Percentiles rank a stretch among this genome's conserved stretches.
These are phyloP conservation scores for Salix koriyanagi DNA, from an alignment of 345 rosid species.

Conservation along the genomic window DNA sequence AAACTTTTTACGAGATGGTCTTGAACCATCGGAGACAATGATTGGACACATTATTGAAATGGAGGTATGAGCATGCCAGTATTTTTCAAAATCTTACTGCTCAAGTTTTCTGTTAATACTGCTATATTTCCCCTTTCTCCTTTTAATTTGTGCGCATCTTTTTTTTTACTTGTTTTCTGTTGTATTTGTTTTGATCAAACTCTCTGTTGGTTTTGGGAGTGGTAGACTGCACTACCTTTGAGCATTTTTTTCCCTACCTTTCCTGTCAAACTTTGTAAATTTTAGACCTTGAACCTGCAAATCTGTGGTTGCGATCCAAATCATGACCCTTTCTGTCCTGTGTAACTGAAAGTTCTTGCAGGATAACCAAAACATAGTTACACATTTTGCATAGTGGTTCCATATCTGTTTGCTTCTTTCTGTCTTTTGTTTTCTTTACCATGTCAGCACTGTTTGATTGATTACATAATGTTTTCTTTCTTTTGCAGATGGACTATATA, in stretches of 20 bases:
- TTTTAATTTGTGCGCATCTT: not conserved
- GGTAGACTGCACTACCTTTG: not conserved
- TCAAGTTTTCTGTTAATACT: not conserved
- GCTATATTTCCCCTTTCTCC: not conserved
- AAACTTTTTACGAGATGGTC: conserved; percentile 78
- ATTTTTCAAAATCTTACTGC: not conserved
- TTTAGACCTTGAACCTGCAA: not conserved
- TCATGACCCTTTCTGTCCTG: not conserved
- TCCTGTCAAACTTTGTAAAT: not conserved
- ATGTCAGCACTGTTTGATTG: not conserved
- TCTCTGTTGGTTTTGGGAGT: not conserved
- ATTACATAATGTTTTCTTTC: not conserved
- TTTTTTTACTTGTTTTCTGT: not conserved
- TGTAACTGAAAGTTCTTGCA: not conserved
- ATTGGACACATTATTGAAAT: conserved; percentile 83
- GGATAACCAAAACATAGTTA: not conserved
- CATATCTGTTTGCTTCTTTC: not conserved
- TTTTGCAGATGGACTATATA: conserved; percentile 84
- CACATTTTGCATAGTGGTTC: not conserved
- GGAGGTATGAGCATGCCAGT: conserved; percentile 53
- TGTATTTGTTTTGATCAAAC: not conserved
- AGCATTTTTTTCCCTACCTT: not conserved
- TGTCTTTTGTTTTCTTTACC: not conserved
- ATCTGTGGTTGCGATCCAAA: not conserved
- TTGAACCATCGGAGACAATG: conserved; percentile 91